Base-by-base conservation (phyloP, 2,329 filamentous ascomycete species). In the Aspergillus versicolor region DNA sequence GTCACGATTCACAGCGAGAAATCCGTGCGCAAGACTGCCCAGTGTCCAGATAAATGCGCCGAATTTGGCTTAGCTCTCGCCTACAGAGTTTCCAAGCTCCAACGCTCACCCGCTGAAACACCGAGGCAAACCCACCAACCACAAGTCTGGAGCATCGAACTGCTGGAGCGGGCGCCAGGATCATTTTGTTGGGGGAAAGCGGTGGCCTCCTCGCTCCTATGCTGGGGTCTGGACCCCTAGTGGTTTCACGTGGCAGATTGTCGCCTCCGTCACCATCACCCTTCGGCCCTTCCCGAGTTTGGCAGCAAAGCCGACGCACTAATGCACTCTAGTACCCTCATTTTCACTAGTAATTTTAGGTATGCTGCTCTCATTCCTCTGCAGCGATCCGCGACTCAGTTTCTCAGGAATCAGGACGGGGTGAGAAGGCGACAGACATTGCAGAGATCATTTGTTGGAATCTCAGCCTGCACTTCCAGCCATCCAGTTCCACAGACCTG, bases 251-350 rank as follows among this genome's bases (percentile, higher is more conserved):
- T 67, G 65, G 65, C 59, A 61, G 61, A 61, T 60, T 57, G 46
- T 56, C 61, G 56, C 62, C 17, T 62, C 60, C 61, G 56, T 62
- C 52, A 52, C 52, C 53, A 58, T 54, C 60, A 62, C 60, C 59
- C 56, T 54, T 65, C 63, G 65, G 63, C 49, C 62, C 63, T 67
- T 66, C 62, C 65, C 65, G 64, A 66, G 63, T 69, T 63, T 65
- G 66, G 67, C 63, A 68, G 57, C 53, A 62, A 64, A 63, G 62
- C 67, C 67, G 67, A 69, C 66, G 61, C 67, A 56, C 58, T 61
- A 60, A 56, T 52, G 48, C 56, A 53, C 41, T 53, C 50, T 52
- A 21, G 43, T 59, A 47, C 22, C 51, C 30, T 50, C 50, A 49
- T 30, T 41, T 46, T 49, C 42, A 43, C 40, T 48, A 30, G 38